These are phyloP conservation scores for Alnus glutinosa DNA, from an alignment of 306 rosid species.

Conservation along the genomic window DNA sequence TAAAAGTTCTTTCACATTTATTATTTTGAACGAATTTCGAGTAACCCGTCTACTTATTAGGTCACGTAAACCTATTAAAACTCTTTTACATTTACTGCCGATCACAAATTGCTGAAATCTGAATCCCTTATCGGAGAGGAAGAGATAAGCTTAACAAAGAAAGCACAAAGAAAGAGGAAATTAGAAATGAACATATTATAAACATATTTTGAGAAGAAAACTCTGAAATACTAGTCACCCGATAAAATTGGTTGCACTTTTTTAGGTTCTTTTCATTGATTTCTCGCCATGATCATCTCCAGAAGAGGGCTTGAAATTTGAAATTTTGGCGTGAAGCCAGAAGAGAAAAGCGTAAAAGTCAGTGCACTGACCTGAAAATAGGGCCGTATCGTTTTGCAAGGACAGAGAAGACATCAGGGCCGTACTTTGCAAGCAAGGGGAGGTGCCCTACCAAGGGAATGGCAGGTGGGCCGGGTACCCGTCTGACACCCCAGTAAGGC, in stretches of 20 bases:
- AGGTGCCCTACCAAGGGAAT: conserved; percentile 83
- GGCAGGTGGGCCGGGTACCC: conserved; percentile 87
- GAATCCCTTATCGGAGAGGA: neutral
- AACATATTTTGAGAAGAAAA: no score
- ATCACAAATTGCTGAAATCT: no score
- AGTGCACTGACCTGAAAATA: conserved; percentile 67
- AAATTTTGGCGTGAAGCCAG: neutral
- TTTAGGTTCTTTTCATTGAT: no score
- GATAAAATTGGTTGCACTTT: no score
- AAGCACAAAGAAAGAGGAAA: neutral
- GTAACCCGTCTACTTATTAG: no score
- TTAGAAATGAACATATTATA: no score
- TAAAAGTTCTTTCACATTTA: no score
- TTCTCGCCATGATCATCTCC: neutral
- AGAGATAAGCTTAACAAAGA: neutral
- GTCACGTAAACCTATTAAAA: no score
- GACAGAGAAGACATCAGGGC: conserved; percentile 86
- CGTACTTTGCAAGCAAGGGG: conserved; percentile 80
- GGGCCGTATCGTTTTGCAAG: conserved; percentile 90
- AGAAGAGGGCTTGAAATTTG: neutral
- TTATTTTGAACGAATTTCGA: no score
- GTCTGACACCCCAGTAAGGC: conserved; percentile 83
- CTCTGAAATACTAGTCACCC: no score
- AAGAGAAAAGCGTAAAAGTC: no score
- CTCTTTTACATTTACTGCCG: no score